Base-by-base conservation (phyloP, 306 rosid genomes). In the Sicyos baderoa region DNA sequence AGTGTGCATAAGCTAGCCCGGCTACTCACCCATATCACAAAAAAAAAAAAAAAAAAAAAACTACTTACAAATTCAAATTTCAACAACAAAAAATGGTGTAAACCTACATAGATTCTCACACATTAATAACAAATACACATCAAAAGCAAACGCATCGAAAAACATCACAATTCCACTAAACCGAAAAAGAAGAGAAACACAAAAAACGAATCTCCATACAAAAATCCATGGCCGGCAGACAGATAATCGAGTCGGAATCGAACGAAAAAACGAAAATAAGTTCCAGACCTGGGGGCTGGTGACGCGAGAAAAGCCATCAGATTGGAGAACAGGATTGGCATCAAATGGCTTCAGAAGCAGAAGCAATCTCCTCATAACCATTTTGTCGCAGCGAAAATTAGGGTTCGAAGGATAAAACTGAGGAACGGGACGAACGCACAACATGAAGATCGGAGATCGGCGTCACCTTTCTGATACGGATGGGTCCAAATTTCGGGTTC, bases 301-400 rank as follows among this genome's bases (percentile, higher is more conserved):
- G 81, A 73, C 23, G 77, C 79, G 80, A 62, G 85, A 76, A 72
- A 73, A 76, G n/a, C 67, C 68, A 29, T 76, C 76, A 13, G 76
- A 73, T 25, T 72, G 80, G 68, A 72, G 53, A 35, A 82, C 75
- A 50, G 91, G 84, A 75, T 82, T 83, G 7, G 50, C 74, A 54
- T 58, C 82, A 47, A 81, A 81, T 48, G 97, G 89, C 75, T 93
- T 89, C 21, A 86, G 74, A 55, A 89, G 76, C 74, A 89, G 60
- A 71, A 89, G 29, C 54, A 89, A 54, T 76, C 78, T 85, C 87
- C 80, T 86, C 73, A 52, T 74, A 56, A 81, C 80, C 93, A 88
- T 89, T 53, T 50, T 70, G 51, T 47, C 55, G 29, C 73, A 53
- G 10, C 10, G 3, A 22, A 53, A 70, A 70, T 11, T 51, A 6